These are phyloP conservation scores for Stemphylium lycopersici DNA, from an alignment of 2,329 filamentous ascomycete genomes.

Conservation along the genomic window DNA sequence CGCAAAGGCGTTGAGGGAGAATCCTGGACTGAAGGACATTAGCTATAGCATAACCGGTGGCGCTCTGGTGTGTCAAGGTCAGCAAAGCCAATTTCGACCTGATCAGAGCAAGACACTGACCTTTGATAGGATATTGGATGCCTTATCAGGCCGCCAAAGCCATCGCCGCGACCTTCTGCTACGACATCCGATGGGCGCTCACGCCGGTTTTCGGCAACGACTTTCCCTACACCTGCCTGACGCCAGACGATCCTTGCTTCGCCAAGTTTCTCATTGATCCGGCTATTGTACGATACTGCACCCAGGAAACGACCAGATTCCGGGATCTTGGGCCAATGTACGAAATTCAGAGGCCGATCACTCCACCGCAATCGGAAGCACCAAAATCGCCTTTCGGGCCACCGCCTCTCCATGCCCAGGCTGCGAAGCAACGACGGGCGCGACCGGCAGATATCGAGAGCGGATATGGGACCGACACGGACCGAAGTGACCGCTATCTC, in stretches of 20 bases:
- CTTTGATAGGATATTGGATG: constrained; percentile 86
- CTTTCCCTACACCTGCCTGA: constrained; percentile 76
- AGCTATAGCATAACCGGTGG: constrained; percentile 95
- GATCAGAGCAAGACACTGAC: constrained; percentile 9
- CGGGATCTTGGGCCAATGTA: constrained; percentile 32
- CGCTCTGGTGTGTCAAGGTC: constrained; percentile 79
- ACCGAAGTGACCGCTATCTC: constrained; percentile 44
- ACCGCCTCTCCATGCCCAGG: constrained; percentile 20
- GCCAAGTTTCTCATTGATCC: constrained; percentile 54
- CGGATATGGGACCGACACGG: constrained; percentile 52
- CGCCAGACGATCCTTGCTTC: constrained; percentile 67
- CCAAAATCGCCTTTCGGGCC: constrained; percentile 20
- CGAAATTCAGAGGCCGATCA: not conserved
- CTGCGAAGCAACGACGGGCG: constrained; percentile 11
- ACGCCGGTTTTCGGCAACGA: constrained; percentile 88
- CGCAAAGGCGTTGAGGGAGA: constrained; percentile 72
- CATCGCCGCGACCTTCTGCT: constrained; percentile 88
- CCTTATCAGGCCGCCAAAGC: constrained; percentile 85
- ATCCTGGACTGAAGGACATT: constrained; percentile 84
- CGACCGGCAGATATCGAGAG: constrained; percentile 44
- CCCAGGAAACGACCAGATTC: constrained; percentile 48
- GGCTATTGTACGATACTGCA: constrained; percentile 47
- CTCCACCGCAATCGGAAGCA: constrained; percentile 12
- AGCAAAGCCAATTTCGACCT: constrained; percentile 1
- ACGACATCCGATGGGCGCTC: constrained; percentile 79